Base-by-base conservation (phyloP, 208 protist species). In the Crithidia expoeki region DNA sequence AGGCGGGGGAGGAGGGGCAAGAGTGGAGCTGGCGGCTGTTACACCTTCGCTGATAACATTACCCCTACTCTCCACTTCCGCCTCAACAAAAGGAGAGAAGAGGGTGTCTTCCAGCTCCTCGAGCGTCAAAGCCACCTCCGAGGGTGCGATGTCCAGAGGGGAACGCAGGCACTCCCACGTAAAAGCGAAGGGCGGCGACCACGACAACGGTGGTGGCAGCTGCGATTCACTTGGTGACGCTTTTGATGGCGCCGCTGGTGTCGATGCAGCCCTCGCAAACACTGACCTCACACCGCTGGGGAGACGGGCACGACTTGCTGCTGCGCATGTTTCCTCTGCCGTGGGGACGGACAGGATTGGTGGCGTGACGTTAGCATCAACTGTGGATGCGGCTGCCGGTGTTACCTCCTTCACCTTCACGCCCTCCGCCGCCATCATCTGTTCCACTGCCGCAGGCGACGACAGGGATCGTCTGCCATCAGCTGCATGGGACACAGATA, bases 71-170 rank as follows among this genome's bases (percentile, higher is more conserved):
- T n/a, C 34, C 16, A 60, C 19, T 17, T 57, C 27, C 11, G 16
- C 30, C 30, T 76, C 70, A 1, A 17, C 7, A 4, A 19, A 11
- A 0, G 57, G 42, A 14, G 72, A 64, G 60, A 93, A 92, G 21
- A 95, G 85, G 10, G 83, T 79, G 42, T 83, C 42, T 55, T 95
- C 90, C 34, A 95, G 53, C 68, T 92, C 86, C 66, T 95, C 81
- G 44, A 95, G 65, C 16, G 87, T 92, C 44, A 84, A 92, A n/a
- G 90, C 80, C 53, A 92, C 76, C 32, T 90, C 85, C 11, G 79
- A 77, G n/a, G 72, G 64, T 2, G 30, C 40, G 17, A 55, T 50
- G 4, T 71, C 64, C 1, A 68, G n/a, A 2, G 52, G 56, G 3
- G 53, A 30, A 51, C 46, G 56, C 23, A 72, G 64, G 9, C 61